A percentile compares a stretch with the other conserved stretches of the same genome.
phyloP scores from a whole-genome alignment of 768 basidiomycete species.

The Boletus sp. region DNA sequence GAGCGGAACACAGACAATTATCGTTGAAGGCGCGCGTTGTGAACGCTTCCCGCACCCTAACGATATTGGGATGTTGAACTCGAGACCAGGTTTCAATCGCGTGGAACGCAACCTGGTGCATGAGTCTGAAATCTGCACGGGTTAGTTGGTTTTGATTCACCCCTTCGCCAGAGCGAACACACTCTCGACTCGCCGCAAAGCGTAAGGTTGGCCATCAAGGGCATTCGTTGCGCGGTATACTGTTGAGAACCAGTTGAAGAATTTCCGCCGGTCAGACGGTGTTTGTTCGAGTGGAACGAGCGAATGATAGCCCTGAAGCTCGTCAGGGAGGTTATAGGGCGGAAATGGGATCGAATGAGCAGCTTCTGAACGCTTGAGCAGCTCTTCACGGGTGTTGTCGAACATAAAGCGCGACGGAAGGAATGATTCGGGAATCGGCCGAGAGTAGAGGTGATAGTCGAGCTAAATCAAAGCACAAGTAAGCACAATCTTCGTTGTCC shows the following conservation, averaged over 20 bases:
- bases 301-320: constrained; percentile 87
- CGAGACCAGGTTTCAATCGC: constrained; percentile 84
- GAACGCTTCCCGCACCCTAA: constrained; percentile 86
- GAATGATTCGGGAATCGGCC: constrained; percentile 55
- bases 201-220: constrained; percentile 74
- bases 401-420: constrained; percentile 76
- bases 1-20: constrained; percentile 57
- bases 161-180: constrained; percentile 5
- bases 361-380: constrained; percentile 49
- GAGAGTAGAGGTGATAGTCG: constrained; percentile 90
- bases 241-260: constrained; percentile 76
- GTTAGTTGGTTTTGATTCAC: neutral
- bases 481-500: neutral
- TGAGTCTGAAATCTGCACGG: constrained; percentile 72
- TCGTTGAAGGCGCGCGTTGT: constrained; percentile 92
- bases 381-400: constrained; percentile 63
- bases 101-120: constrained; percentile 75
- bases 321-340: constrained; percentile 70
- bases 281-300: constrained; percentile 72
- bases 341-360: constrained; percentile 34
- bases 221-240: constrained; percentile 80
- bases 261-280: constrained; percentile 61
- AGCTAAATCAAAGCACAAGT: constrained; percentile 46
- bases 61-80: constrained; percentile 82
- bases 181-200: constrained; percentile 87